Base-by-base conservation (phyloP, 352 stramenopile genomes). In the Globisporangium uncinulatum region DNA sequence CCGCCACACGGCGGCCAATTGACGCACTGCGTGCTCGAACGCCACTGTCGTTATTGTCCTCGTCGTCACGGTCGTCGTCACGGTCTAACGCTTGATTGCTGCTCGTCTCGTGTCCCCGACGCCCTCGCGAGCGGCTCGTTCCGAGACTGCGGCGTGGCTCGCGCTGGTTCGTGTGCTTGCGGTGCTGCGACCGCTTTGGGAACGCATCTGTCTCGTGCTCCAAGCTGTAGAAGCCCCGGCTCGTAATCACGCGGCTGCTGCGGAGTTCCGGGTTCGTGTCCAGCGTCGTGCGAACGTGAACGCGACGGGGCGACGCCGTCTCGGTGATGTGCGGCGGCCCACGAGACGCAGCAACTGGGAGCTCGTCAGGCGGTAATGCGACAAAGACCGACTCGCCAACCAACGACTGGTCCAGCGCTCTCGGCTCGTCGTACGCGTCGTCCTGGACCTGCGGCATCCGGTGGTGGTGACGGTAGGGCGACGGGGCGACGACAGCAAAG, bases 171-270 rank as follows among this genome's bases (percentile, higher is more conserved):
- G 24, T 37, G 10, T 5, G 36, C 29, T 48, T 43, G 42, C 53
- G 43, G 24, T n/a, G 47, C 42, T 13, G 56, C 29, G 24, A 55
- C 15, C 34, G 55, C 10, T 29, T 36, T 20, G 55, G 42, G 19
- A 63, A 57, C 49, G 55, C 54, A 13, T 37, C 32, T 10, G 37
- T 34, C 37, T 66, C 66, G 9, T 55, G 64, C 21, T 83, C 71
- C 24, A 89, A 65, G 54, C 87, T 71, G 53, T 92, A 92, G 49
- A 87, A 92, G 0, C 81, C 81, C 32, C 81, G 71, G 57, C 81
- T 92, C 60, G 85, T 85, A 58, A 92, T 92, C 17, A 88, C 73
- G 9, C 81, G 81, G 44, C 77, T 89, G 51, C 50, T 78, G 52
- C 73, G 74, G 17, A 91, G 34, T 10, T 59, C 44, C 15, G 63